phyloP scores from a whole-genome alignment of 345 rosid genomes.

The Eucalyptus paniculata region DNA sequence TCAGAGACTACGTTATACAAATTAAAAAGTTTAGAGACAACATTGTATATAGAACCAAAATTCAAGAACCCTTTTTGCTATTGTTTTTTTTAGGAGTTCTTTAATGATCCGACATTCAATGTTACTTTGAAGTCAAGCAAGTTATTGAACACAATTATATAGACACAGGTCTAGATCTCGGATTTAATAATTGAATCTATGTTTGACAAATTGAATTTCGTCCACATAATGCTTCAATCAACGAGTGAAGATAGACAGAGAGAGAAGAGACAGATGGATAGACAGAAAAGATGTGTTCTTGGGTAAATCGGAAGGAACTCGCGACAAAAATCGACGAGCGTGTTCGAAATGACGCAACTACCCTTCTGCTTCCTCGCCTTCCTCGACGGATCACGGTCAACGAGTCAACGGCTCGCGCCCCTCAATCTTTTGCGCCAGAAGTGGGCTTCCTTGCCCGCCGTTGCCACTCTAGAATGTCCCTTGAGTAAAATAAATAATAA shows the following conservation, averaged over 20 bases:
- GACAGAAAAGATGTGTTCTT: neutral
- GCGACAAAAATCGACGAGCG: neutral
- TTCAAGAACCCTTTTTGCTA: accelerated
- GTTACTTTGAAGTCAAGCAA: neutral
- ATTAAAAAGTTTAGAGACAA: accelerated
- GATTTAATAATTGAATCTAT: neutral
- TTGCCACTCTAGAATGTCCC: neutral
- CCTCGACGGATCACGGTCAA: neutral
- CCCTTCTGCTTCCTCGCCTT: neutral
- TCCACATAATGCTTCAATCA: neutral
- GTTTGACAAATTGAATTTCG: neutral
- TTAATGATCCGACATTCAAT: neutral
- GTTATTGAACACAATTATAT: neutral
- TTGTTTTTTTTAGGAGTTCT: neutral
- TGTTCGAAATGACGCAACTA: neutral
- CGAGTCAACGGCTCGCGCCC: neutral
- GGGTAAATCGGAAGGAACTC: neutral
- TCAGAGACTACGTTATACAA: accelerated
- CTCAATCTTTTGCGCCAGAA: neutral
- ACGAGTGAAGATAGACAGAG: neutral
- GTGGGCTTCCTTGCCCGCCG: neutral
- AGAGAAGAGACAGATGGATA: neutral
- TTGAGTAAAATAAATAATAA: neutral
- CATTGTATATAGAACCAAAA: accelerated
- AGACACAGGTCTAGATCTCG: neutral